Percentiles rank a stretch among this genome's conserved stretches.
Evolutionary conservation across 192 early-diverging fungal genomes (phyloP).

Genomic region (Entophlyctis helioformis): DNA sequence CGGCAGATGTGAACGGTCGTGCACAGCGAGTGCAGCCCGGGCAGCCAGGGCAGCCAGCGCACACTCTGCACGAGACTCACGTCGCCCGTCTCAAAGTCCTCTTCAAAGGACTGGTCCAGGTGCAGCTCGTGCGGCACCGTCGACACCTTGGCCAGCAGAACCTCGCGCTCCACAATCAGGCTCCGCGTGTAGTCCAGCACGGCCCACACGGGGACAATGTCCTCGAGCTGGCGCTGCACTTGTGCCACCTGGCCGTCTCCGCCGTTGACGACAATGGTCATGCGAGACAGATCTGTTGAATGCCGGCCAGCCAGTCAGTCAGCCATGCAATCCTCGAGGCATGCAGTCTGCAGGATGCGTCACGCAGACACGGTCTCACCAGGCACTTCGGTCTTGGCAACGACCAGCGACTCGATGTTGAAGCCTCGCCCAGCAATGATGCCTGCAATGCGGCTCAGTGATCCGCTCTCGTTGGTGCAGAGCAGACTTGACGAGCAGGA

Average conservation of each 20-base stretch:
- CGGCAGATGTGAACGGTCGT: too few species aligned
- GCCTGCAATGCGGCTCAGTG: slow-evolving; percentile 30
- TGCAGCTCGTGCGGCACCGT: slow-evolving; percentile 38
- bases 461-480: slow-evolving; percentile 39
- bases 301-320: too few species aligned
- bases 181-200: slow-evolving; percentile 92
- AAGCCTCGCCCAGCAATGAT: slow-evolving; percentile 90
- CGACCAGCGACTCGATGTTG: slow-evolving; percentile 96
- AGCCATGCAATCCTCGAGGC: too few species aligned
- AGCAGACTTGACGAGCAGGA: slow-evolving; percentile 74
- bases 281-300: slow-evolving; percentile 82
- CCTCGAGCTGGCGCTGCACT: slow-evolving; percentile 86
- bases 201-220: slow-evolving; percentile 95
- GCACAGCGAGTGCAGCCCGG: too few species aligned
- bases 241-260: slow-evolving; percentile 76
- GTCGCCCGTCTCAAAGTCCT: slow-evolving; percentile 11
- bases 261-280: slow-evolving; percentile 93
- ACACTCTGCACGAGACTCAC: too few species aligned
- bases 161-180: slow-evolving; percentile 81
- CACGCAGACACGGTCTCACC: too few species aligned
- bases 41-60: too few species aligned
- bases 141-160: slow-evolving; percentile 87
- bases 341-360: too few species aligned
- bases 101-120: not conserved
- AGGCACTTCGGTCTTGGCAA: slow-evolving; percentile 87